These are phyloP conservation scores for Cutaneotrichosporon spelunceum DNA, from an alignment of 1,284 basidiomycete species.

Conservation along the genomic window DNA sequence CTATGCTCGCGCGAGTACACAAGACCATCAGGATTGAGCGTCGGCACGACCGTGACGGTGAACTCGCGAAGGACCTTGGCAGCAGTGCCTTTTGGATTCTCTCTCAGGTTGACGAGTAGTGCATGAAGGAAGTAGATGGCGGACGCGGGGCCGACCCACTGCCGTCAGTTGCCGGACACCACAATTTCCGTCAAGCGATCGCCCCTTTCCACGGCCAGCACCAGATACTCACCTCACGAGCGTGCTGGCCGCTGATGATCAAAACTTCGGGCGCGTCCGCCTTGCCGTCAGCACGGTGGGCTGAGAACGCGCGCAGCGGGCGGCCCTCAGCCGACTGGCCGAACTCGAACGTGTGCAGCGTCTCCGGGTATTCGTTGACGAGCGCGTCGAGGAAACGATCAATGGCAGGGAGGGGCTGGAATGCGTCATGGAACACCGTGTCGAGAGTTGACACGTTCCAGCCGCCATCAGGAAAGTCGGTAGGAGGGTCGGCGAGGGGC, in stretches of 20 bases:
- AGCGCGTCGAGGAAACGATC: conserved; percentile 44
- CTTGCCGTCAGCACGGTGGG: conserved; percentile 20
- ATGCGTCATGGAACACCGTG: conserved; percentile 46
- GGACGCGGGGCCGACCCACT: conserved; percentile 78
- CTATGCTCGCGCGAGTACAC: conserved; percentile 62
- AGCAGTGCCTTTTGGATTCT: conserved; percentile 35
- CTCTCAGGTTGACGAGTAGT: conserved; percentile 58
- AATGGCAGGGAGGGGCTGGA: conserved; percentile 44
- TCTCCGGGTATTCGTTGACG: conserved; percentile 33
- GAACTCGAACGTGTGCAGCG: conserved; percentile 33
- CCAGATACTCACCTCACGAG: conserved; percentile 61
- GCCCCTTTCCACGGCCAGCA: not conserved
- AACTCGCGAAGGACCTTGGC: conserved; percentile 59
- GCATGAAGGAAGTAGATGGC: conserved; percentile 70
- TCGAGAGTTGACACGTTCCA: conserved; percentile 37
- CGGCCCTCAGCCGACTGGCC: conserved; percentile 40
- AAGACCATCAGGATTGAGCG: conserved; percentile 82
- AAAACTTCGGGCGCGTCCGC: conserved; percentile 56
- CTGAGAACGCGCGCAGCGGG: conserved; percentile 39
- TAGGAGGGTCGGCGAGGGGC: conserved; percentile 5
- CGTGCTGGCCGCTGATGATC: conserved; percentile 73
- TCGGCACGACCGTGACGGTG: conserved; percentile 72
- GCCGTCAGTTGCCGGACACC: not conserved
- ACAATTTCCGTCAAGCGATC: not conserved
- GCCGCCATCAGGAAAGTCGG: conserved; percentile 13